Conservation (phyloP, 2,329 filamentous ascomycete genomes). For the Dryadomyces quercivorus region DNA sequence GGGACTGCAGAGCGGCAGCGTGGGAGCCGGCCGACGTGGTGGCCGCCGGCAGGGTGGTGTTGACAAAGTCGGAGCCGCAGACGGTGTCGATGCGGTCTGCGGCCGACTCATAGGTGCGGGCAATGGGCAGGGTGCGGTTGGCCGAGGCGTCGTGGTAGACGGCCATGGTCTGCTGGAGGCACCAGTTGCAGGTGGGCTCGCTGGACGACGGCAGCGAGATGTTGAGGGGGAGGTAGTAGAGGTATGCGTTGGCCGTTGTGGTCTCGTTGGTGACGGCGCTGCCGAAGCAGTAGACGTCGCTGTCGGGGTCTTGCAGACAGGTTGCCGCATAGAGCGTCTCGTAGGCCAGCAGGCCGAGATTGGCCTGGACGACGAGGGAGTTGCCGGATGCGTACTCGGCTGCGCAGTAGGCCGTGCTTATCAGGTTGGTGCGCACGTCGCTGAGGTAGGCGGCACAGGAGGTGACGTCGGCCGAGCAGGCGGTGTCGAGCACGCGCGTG, state of each 20-base stretch:
- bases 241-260: slow-evolving; percentile 59
- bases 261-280: slow-evolving; percentile 68
- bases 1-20: background rate
- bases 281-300: slow-evolving; percentile 66
- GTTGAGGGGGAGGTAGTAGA: slow-evolving; percentile 80
- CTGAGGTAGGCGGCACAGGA: slow-evolving; percentile 56
- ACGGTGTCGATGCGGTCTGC: slow-evolving; percentile 61
- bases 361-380: slow-evolving; percentile 59
- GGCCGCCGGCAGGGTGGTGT: slow-evolving; percentile 35
- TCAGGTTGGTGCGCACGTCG: slow-evolving; percentile 53
- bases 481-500: slow-evolving; percentile 64
- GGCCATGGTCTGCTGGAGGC: slow-evolving; percentile 69
- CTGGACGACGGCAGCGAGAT: slow-evolving; percentile 52
- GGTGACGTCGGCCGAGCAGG: slow-evolving; percentile 57
- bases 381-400: slow-evolving; percentile 57
- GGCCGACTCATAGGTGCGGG: slow-evolving; percentile 55
- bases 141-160: slow-evolving; percentile 61
- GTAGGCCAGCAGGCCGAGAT: slow-evolving; percentile 66
- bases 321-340: slow-evolving; percentile 65
- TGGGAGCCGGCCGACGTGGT: slow-evolving; percentile 11
- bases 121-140: slow-evolving; percentile 54
- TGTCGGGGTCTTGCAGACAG: slow-evolving; percentile 58
- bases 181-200: slow-evolving; percentile 63
- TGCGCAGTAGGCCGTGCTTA: slow-evolving; percentile 51
- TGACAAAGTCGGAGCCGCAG: slow-evolving; percentile 47